Evolutionary conservation across 2,329 filamentous ascomycete species (phyloP).

Genomic region (Alternaria dauci): DNA sequence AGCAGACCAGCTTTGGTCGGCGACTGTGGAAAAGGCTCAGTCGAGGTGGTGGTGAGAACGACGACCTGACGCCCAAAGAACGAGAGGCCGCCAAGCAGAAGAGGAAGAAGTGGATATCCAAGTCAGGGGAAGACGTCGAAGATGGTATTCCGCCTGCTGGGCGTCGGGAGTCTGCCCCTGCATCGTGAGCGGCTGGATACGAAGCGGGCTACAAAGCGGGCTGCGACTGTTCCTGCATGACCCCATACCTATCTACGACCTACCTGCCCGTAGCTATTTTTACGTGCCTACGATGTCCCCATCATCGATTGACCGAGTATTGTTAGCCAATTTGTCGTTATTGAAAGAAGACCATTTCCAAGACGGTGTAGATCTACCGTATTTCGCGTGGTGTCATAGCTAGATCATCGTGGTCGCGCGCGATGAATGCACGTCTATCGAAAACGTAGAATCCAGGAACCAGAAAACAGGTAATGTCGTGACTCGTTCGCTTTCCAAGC

Average conservation of each 20-base stretch:
- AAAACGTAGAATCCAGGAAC: slow-evolving; percentile 15
- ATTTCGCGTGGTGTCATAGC: slow-evolving; percentile 12
- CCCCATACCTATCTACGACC: background rate
- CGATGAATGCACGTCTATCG: slow-evolving; percentile 13
- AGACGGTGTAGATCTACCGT: background rate
- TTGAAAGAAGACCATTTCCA: slow-evolving; percentile 1
- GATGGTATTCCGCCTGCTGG: slow-evolving; percentile 47
- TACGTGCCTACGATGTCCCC: slow-evolving; percentile 12
- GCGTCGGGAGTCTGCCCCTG: slow-evolving; percentile 25
- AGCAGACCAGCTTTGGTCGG: slow-evolving; percentile 42
- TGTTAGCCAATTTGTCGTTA: background rate
- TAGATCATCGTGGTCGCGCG: slow-evolving; percentile 10
- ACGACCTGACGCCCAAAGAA: slow-evolving; percentile 27
- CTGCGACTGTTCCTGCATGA: slow-evolving; percentile 23
- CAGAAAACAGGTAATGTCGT: slow-evolving; percentile 23
- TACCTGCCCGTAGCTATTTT: background rate
- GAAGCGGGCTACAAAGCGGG: slow-evolving; percentile 6
- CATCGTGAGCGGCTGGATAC: slow-evolving; percentile 10
- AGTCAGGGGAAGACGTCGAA: slow-evolving; percentile 47
- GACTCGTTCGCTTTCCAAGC: slow-evolving; percentile 7
- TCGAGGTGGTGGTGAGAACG: slow-evolving; percentile 22
- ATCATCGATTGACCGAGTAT: slow-evolving; percentile 8
- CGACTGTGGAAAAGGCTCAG: slow-evolving; percentile 44
- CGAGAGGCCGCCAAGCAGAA: slow-evolving; percentile 33
- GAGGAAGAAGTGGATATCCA: slow-evolving; percentile 41